Evolutionary conservation across 2,329 filamentous ascomycete genomes (phyloP), one percentile per base, ranked within the genome.

Genomic region (Epichloe brachyelytri): DNA sequence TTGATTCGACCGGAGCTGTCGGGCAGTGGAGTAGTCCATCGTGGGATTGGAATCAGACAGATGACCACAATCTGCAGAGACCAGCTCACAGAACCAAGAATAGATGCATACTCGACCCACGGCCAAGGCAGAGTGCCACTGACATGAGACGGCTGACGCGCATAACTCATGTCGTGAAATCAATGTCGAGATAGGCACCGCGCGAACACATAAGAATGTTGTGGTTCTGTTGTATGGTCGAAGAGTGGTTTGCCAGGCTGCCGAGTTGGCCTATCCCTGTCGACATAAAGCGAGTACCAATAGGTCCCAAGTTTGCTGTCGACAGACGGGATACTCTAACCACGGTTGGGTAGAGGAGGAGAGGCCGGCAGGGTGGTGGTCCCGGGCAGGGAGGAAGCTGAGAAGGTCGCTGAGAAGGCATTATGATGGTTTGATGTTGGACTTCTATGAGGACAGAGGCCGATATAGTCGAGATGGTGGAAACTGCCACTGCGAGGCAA

Each of bases 321-420:
- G 38, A 38, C 39, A 43, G 40, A 37, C 17, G 22, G 1, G 17
- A 26, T 5, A 20, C 36, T 53, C 60, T 79, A 79, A 59, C 70
- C 71, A 62, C 75, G 72, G 71, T 80, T 82, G 64, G 80, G 80
- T 55, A 83, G 76, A 67, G 79, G 77, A 66, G 80, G 80, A 83
- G 77, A 68, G 80, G 80, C 51, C 80, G 73, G 68, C 75, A 79
- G 56, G 80, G 80, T 61, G 80, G 80, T 54, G 80, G 80, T 59
- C 80, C 80, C 50, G 80, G 79, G 76, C 79, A 83, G 59, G 80
- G 80, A 70, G 80, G 80, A 57, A 83, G 77, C 62, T 82, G 78
- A 59, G 79, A 80, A 55, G 80, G 79, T 64, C 79, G 76, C 67
- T 80, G 77, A 57, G 76, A 70, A 67, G 77, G 75, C 74, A 79